phyloP scores from a whole-genome alignment of 768 basidiomycete genomes.

The Tylopilus balloui region DNA sequence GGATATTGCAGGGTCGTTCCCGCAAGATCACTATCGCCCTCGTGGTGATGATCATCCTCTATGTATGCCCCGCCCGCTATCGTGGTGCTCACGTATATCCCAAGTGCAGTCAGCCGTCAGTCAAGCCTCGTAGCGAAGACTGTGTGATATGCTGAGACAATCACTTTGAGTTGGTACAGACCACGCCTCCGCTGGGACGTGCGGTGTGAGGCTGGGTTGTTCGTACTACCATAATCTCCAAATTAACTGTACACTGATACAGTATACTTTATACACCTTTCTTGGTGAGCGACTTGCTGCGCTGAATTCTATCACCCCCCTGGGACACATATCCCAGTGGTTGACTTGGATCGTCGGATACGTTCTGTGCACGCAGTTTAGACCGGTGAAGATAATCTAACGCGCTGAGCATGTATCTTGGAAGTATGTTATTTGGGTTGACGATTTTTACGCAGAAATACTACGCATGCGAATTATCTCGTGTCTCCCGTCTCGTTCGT shows the following conservation, averaged over 20 bases:
- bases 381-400: background rate
- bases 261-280: background rate
- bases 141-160: background rate
- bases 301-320: background rate
- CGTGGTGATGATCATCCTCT: background rate
- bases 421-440: conserved; percentile 1
- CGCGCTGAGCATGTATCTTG: background rate
- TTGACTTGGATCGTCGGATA: background rate
- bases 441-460: background rate
- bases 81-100: background rate
- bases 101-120: background rate
- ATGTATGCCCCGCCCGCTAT: background rate
- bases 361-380: background rate
- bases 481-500: background rate
- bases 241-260: background rate
- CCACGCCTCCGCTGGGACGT: background rate
- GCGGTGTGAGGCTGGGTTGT: background rate
- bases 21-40: background rate
- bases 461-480: background rate
- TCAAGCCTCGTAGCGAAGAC: background rate
- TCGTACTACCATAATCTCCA: background rate
- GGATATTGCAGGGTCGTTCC: conserved; percentile 1
- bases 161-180: background rate
- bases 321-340: background rate
- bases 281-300: background rate